phyloP scores from a whole-genome alignment of 1,284 basidiomycete genomes.

The Cryptococcus hybrid region DNA sequence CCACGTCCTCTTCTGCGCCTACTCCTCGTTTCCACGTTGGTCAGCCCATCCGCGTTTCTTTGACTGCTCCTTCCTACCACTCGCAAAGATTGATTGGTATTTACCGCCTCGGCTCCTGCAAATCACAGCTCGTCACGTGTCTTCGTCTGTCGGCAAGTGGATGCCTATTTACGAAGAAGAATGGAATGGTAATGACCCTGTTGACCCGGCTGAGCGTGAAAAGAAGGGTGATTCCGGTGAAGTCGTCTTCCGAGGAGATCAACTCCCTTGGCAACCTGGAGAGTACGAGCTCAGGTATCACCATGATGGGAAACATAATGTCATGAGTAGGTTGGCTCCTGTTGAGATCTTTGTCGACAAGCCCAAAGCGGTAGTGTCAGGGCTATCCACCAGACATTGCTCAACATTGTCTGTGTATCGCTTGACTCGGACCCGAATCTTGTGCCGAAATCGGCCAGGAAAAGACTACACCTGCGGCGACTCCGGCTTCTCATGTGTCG shows the following conservation, averaged over 20 bases:
- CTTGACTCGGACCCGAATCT: constrained; percentile 80
- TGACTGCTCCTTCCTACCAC: constrained; percentile 83
- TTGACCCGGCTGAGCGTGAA: constrained; percentile 51
- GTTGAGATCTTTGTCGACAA: constrained; percentile 77
- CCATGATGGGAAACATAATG: constrained; percentile 94
- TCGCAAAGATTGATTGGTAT: constrained; percentile 95
- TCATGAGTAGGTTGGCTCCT: constrained; percentile 78
- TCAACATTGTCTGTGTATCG: constrained; percentile 77
- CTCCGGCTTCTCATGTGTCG: too few species aligned
- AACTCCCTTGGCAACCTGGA: constrained; percentile 82
- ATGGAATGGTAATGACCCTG: constrained; percentile 82
- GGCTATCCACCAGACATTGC: constrained; percentile 64
- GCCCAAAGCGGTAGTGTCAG: constrained; percentile 56
- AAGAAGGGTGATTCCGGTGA: constrained; percentile 59
- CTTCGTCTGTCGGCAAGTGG: constrained; percentile 90
- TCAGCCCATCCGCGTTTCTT: constrained; percentile 79
- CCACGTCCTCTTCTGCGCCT: constrained; percentile 45
- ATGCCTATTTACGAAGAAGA: constrained; percentile 85
- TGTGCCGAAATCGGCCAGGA: constrained; percentile 63
- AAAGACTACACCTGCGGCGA: not conserved
- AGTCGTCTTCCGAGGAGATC: constrained; percentile 72
- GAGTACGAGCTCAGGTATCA: constrained; percentile 79
- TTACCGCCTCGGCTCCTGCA: constrained; percentile 86
- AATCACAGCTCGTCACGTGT: constrained; percentile 75
- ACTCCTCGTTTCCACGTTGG: constrained; percentile 75